Evolutionary conservation across 1,139 yeast genomes (phyloP), one percentile per base, ranked within the genome.

Genomic region (Yamadazyma jaroonii): DNA sequence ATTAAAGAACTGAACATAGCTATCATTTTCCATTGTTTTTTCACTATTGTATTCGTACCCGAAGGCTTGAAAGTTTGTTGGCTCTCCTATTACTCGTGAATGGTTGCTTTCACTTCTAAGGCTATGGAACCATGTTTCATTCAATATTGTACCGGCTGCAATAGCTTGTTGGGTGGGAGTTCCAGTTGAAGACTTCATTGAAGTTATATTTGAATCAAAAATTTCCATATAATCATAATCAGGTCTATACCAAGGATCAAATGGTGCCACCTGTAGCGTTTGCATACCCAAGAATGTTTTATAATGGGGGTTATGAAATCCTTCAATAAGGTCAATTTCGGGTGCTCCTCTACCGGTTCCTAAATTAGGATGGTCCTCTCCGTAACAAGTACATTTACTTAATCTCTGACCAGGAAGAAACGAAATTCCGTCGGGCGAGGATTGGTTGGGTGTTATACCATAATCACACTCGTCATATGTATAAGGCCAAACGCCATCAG

Each of bases 401-500:
- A 61, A 50, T 35, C 57, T 46, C 34, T 61, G 66, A 1, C 64
- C 64, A 1, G 66, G 64, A 15, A 61, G 41, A 35, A 49, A 60
- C 1, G 62, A 57, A 21, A 61, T 55, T 1, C 62, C 64, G 32
- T 59, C 61, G 2, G 59, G 54, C 4, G 62, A 53, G 5, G 61
- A 54, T 42, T 61, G 66, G 35, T 59, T 60, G 13, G 63, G 59
- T 1, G 62, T 56, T 11, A 54, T 55, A 1, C 66, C 64, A 21
- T 46, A 47, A 39, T 60, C 66, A 41, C 66, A 61, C 32, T 52
- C 57, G 34, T 59, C 53, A 44, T 61, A 61, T 4, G 64, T 53
- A 37, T 61, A 61, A 2, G 66, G 66, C 66, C 66, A 61, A 6
- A 57, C 54, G 8, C 66, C 66, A 36, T 61, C 64, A 4, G 64